These are phyloP conservation scores for Dactylis glomerata DNA, from an alignment of 176 grass and related monocot genomes.

Conservation along the genomic window DNA sequence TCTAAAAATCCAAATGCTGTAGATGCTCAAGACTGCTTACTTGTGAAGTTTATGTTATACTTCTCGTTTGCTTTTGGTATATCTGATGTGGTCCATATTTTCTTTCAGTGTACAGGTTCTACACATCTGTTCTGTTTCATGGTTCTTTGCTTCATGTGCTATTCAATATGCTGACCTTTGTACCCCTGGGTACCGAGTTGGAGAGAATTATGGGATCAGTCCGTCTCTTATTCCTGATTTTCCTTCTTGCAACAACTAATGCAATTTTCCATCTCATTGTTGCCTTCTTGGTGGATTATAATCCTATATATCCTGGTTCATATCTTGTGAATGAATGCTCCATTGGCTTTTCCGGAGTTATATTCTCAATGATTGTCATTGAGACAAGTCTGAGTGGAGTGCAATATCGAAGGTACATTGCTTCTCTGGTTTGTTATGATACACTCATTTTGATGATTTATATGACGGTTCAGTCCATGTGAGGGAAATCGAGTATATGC, in stretches of 20 bases:
- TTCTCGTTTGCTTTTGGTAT: conserved; percentile 14
- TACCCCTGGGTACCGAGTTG: conserved; percentile 80
- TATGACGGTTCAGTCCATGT: background rate
- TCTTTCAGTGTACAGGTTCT: conserved; percentile 88
- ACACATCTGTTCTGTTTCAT: conserved; percentile 88
- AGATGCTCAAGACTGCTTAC: background rate
- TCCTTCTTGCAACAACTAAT: conserved; percentile 90
- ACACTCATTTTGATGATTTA: conserved; percentile 13
- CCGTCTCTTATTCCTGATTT: conserved; percentile 81
- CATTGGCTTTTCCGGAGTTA: conserved; percentile 95
- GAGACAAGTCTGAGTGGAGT: conserved; percentile 90
- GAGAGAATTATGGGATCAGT: conserved; percentile 99
- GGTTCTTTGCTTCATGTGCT: conserved; percentile 85
- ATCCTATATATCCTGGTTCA: conserved; percentile 50
- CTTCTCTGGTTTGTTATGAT: conserved; percentile 1
- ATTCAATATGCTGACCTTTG: conserved; percentile 97
- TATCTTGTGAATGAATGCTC: conserved; percentile 78
- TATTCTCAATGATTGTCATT: conserved; percentile 98
- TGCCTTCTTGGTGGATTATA: conserved; percentile 70
- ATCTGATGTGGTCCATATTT: conserved; percentile 27
- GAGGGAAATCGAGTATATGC: background rate
- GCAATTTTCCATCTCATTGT: conserved; percentile 82
- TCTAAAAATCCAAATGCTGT: conserved; percentile 4
- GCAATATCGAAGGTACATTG: conserved; percentile 74
- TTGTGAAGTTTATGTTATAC: background rate